A percentile compares a stretch with the other conserved stretches of the same genome.
Evolutionary conservation across 805 yeast genomes (phyloP).

Genomic region (Candida ulmi): DNA sequence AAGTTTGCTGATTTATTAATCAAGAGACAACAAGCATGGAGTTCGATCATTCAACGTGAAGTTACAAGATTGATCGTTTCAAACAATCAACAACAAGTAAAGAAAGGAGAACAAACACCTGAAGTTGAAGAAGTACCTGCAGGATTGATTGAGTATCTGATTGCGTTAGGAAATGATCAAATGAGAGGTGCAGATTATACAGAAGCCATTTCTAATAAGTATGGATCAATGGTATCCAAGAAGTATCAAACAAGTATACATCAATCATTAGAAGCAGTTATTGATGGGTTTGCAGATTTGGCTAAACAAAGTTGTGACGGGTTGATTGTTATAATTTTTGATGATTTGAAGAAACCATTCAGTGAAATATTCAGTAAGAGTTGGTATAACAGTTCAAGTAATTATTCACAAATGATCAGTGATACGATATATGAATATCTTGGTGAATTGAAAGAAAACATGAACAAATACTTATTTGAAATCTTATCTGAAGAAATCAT

Average conservation of each 20-base stretch:
- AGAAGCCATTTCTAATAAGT: conserved; percentile 63
- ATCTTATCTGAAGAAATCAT: conserved; percentile 47
- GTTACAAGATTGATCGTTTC: conserved; percentile 30
- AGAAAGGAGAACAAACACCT: conserved; percentile 22
- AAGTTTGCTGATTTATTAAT: conserved; percentile 60
- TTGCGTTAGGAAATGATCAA: conserved; percentile 84
- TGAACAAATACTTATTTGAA: conserved; percentile 50
- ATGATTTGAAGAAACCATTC: conserved; percentile 63
- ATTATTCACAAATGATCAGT: conserved; percentile 52
- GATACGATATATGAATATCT: conserved; percentile 76
- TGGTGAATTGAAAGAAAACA: conserved; percentile 50
- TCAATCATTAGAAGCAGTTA: conserved; percentile 51
- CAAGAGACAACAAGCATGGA: conserved; percentile 61
- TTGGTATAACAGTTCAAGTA: conserved; percentile 41
- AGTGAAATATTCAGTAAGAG: conserved; percentile 55
- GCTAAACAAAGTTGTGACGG: conserved; percentile 59
- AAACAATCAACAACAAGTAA: conserved; percentile 9
- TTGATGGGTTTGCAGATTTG: conserved; percentile 74
- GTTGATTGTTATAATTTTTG: conserved; percentile 55
- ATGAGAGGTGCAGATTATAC: conserved; percentile 62
- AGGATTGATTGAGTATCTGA: conserved; percentile 74
- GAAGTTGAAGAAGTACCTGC: conserved; percentile 42
- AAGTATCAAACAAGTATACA: conserved; percentile 57
- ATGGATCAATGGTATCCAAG: conserved; percentile 60
- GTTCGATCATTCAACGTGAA: conserved; percentile 47